Evolutionary conservation across 495 filamentous ascomycete species (phyloP).

Genomic region (Trichocladium uniseriatum): DNA sequence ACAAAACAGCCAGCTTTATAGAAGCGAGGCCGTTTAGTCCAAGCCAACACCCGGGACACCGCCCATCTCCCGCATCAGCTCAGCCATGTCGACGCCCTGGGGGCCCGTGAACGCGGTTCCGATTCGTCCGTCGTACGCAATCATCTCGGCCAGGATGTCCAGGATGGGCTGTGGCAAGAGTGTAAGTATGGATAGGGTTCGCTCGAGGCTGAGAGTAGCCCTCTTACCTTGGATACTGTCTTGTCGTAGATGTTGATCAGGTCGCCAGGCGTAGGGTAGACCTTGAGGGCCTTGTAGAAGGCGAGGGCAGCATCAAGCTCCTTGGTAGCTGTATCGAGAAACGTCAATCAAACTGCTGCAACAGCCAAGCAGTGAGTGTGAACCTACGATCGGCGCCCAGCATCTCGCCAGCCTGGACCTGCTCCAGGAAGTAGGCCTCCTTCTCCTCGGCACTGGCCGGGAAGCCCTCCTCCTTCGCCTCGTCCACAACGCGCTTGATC

Average conservation of each 20-base stretch:
- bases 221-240: constrained; percentile 75
- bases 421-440: constrained; percentile 76
- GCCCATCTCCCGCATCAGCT: constrained; percentile 29
- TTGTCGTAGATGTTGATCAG: constrained; percentile 96
- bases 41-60: constrained; percentile 36
- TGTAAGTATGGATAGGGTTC: constrained; percentile 14
- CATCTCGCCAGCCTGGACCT: constrained; percentile 77
- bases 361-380: neutral
- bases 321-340: constrained; percentile 47
- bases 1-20: no score
- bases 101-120: constrained; percentile 38
- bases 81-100: constrained; percentile 22
- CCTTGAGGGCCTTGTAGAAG: constrained; percentile 97
- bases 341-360: neutral
- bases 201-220: neutral
- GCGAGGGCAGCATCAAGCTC: constrained; percentile 78
- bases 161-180: constrained; percentile 59
- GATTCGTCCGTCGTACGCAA: constrained; percentile 74
- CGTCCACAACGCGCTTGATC: constrained; percentile 61
- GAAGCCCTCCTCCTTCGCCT: constrained; percentile 83
- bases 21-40: constrained; percentile 25
- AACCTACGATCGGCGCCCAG: constrained; percentile 48
- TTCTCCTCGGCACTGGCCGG: constrained; percentile 84
- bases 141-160: constrained; percentile 95
- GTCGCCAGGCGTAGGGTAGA: constrained; percentile 88